phyloP scores from a whole-genome alignment of 495 filamentous ascomycete species.

The Annulohypoxylon bovei region DNA sequence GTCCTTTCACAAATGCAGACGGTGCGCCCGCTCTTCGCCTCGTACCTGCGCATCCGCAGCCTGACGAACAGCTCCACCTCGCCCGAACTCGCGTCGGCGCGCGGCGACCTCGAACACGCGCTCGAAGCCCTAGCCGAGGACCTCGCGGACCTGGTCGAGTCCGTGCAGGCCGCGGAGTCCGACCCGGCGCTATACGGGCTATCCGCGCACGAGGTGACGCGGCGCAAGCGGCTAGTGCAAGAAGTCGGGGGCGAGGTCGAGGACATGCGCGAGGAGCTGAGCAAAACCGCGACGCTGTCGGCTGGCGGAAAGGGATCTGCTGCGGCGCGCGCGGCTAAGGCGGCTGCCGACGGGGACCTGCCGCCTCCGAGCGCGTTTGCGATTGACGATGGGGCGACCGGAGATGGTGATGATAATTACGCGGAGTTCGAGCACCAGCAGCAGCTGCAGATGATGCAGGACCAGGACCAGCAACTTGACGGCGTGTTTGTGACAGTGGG shows the following conservation, averaged over 20 bases:
- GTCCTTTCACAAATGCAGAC: conserved; percentile 81
- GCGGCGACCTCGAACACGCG: conserved; percentile 79
- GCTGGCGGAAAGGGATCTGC: conserved; percentile 8
- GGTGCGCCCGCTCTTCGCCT: conserved; percentile 87
- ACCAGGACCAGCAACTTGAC: conserved; percentile 93
- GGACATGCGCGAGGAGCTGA: conserved; percentile 85
- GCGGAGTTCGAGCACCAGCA: conserved; percentile 92
- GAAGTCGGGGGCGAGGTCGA: conserved; percentile 90
- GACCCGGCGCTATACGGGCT: conserved; percentile 92
- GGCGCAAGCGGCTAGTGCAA: conserved; percentile 82
- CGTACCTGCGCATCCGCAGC: conserved; percentile 94
- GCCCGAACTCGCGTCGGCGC: conserved; percentile 87
- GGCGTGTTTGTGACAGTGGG: conserved; percentile 93
- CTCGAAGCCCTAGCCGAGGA: conserved; percentile 83
- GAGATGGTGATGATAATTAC: conserved; percentile 67
- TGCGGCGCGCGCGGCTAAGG: conserved; percentile 39
- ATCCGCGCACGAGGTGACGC: conserved; percentile 80
- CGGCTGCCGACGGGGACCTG: conserved; percentile 56
- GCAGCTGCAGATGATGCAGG: conserved; percentile 89
- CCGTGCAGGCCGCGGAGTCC: conserved; percentile 86
- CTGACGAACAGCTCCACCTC: conserved; percentile 67
- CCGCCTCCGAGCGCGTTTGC: conserved; percentile 79
- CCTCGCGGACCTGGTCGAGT: conserved; percentile 86
- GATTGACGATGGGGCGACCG: conserved; percentile 55
- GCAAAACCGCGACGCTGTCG: conserved; percentile 19